These are phyloP conservation scores for Herpetomonas tarakana DNA, from an alignment of 208 protist species.

Conservation along the genomic window DNA sequence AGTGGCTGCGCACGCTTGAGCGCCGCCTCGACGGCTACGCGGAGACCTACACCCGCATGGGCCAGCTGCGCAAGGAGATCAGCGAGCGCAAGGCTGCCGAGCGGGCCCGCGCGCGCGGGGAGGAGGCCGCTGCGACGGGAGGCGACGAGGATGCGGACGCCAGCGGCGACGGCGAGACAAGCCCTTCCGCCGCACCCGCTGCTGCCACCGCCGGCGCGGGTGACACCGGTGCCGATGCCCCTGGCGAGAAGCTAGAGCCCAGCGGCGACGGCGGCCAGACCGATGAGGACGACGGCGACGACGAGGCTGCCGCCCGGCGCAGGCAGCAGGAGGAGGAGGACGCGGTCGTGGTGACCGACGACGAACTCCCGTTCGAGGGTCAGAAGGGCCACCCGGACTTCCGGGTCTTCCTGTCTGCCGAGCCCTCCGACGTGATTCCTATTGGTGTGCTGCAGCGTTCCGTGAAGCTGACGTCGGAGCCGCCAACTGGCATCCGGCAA, in stretches of 20 bases:
- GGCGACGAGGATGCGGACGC: conserved; percentile 20
- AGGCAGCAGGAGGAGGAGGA: conserved; percentile 18
- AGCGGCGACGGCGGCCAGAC: conserved; percentile 20
- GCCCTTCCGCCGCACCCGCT: conserved; percentile 2
- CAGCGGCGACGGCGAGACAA: conserved; percentile 11
- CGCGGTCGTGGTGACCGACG: conserved; percentile 69
- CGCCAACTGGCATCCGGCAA: conserved; percentile 95
- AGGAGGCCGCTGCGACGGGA: conserved; percentile 5
- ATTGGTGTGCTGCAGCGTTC: conserved; percentile 97
- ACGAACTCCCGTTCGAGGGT: conserved; percentile 90
- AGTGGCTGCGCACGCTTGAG: conserved; percentile 96
- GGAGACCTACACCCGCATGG: conserved; percentile 90
- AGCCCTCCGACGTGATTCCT: conserved; percentile 95
- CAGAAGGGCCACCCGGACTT: conserved; percentile 93
- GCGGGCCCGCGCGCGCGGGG: conserved; percentile 13
- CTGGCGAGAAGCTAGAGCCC: conserved; percentile 17
- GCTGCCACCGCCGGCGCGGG: conserved; percentile 3
- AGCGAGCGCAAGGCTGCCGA: conserved; percentile 75
- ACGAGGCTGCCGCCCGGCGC: background rate
- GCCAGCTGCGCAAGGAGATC: conserved; percentile 83
- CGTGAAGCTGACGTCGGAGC: conserved; percentile 99
- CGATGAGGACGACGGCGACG: conserved; percentile 15
- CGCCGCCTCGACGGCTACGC: conserved; percentile 94
- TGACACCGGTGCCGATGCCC: conserved; percentile 4
- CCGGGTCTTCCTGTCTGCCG: conserved; percentile 97